Percentiles rank a stretch among this genome's conserved stretches.
These are phyloP conservation scores for Verticillium klebahnii DNA, from an alignment of 2,329 filamentous ascomycete species.

Conservation along the genomic window DNA sequence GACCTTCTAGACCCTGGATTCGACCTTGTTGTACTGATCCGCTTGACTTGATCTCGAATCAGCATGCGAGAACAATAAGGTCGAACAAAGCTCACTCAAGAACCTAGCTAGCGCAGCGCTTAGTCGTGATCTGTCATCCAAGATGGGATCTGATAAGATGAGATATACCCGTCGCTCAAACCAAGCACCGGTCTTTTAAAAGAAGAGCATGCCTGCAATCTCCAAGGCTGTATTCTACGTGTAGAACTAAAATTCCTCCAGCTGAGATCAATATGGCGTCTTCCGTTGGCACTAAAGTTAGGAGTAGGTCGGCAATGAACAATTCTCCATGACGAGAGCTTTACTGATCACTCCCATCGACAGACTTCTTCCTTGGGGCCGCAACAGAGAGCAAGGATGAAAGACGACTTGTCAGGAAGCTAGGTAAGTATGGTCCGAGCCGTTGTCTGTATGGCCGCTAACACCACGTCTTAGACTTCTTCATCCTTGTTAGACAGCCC, in stretches of 20 bases:
- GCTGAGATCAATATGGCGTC: neutral
- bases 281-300: neutral
- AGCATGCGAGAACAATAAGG: neutral
- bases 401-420: conserved; percentile 20
- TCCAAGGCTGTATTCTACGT: too few species aligned
- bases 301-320: neutral
- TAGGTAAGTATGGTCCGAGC: conserved; percentile 12
- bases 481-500: conserved; percentile 19
- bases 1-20: neutral
- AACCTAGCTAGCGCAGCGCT: neutral
- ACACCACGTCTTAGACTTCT: conserved; percentile 19
- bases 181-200: neutral
- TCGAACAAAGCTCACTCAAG: neutral
- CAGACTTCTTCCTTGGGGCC: conserved; percentile 13
- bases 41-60: neutral
- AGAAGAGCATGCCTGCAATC: neutral
- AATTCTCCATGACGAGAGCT: too few species aligned
- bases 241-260: neutral
- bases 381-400: conserved; percentile 17
- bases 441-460: fast-evolving
- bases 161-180: neutral
- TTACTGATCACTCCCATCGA: too few species aligned
- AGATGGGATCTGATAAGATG: neutral
- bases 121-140: neutral
- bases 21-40: neutral